phyloP scores from a whole-genome alignment of 768 basidiomycete genomes.

The Trametopsis cervina region DNA sequence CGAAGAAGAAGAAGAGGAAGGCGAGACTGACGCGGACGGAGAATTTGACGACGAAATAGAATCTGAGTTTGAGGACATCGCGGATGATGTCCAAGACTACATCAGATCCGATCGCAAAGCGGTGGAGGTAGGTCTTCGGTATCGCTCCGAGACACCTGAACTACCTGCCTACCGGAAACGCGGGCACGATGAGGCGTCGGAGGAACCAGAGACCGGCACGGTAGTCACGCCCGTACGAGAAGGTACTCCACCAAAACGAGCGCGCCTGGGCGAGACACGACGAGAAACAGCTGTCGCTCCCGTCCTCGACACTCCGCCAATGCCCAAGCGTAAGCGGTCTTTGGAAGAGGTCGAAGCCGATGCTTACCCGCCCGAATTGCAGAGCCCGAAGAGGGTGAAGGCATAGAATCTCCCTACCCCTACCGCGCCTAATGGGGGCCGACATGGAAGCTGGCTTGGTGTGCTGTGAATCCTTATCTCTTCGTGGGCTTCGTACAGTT shows the following conservation, averaged over 20 bases:
- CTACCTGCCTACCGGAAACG: constrained; percentile 10
- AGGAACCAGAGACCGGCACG: background rate
- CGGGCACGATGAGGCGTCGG: constrained; percentile 8
- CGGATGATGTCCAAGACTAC: constrained; percentile 16
- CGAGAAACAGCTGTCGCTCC: background rate
- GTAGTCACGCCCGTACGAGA: constrained; percentile 1
- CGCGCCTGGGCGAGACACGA: constrained; percentile 20
- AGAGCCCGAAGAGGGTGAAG: constrained; percentile 10
- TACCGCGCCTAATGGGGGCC: background rate
- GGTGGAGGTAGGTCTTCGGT: background rate
- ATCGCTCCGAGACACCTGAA: background rate
- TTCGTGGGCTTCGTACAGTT: background rate
- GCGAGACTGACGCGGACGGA: constrained; percentile 12
- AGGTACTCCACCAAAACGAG: constrained; percentile 37
- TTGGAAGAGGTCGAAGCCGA: constrained; percentile 24
- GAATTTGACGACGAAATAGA: constrained; percentile 13
- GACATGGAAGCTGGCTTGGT: background rate
- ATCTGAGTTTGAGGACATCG: constrained; percentile 17
- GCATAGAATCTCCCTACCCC: too few species aligned
- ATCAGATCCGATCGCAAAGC: background rate
- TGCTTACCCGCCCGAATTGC: background rate
- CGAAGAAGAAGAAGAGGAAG: constrained; percentile 15
- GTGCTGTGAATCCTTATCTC: background rate
- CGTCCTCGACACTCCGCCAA: constrained; percentile 8
- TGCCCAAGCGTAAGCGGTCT: constrained; percentile 18